Evolutionary conservation across 768 basidiomycete species (phyloP), one percentile per base, ranked within the genome.

Genomic region (Ramaria sp.): DNA sequence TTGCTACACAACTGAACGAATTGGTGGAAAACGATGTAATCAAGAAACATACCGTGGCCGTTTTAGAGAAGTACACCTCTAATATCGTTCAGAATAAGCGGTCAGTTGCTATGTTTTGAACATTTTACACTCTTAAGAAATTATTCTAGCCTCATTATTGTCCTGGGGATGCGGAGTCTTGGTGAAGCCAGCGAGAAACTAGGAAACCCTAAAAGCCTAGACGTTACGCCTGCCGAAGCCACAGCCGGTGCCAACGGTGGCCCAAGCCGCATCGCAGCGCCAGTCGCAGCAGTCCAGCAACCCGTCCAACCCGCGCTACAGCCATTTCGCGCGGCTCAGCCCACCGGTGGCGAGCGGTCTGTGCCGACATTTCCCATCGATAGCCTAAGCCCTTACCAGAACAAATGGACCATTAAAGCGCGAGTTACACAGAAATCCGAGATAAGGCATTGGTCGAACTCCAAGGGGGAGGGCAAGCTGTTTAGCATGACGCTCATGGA

Each of bases 351-450:
- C 54, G 55, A 42, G 52, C 34, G 61, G 63, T 24, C 67, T 37
- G 58, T 59, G 12, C 61, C 75, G 0, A 66, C 83, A 30, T 83
- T 83, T 67, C 95, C 94, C 1, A 98, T 99, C 59, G 95, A 96
- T 65, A 87, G 83, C 5, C 78, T 98, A 43, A 93, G 88, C 63
- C 95, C 95, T 8, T 98, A 97, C 62, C 92, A 96, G 69, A 97
- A 95, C 71, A 90, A 90, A 67, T 99, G 96, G 96, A 93, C 89
- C 9, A 95, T 98, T 74, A 93, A 92, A 66, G 95, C 90, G 27
- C 85, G 90, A 39, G 90, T 97, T 48, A 87, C 82, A 12, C 79
- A 87, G 58, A 97, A 95, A 67, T 80, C 81, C 1, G 96, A 97
- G 0, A 81, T 98, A 63, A 85, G 79, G 61, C 78, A 79, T n/a